Percentiles rank a stretch among this genome's conserved stretches.
Conservation (phyloP, 768 basidiomycete species). For the Tulasnella sp. region DNA sequence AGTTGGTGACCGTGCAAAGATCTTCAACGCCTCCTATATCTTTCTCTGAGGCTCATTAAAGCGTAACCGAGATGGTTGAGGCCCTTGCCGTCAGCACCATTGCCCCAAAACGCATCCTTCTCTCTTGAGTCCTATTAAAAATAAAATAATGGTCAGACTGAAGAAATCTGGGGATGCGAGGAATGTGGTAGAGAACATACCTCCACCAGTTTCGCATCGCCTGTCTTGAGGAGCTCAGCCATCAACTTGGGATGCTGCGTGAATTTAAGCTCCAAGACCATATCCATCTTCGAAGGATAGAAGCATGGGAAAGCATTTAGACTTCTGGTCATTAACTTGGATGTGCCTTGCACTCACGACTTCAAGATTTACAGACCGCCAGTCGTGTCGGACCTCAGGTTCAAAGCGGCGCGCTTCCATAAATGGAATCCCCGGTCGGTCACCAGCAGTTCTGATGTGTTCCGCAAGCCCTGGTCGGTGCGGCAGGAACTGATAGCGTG, state of each 20-base stretch:
- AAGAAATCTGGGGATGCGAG: background rate
- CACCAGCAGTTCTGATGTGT: conserved; percentile 9
- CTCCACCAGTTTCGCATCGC: conserved; percentile 21
- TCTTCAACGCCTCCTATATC: background rate
- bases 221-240: conserved; percentile 16
- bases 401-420: conserved; percentile 15
- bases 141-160: background rate
- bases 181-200: background rate
- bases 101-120: conserved; percentile 64
- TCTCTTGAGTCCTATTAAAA: conserved; percentile 4
- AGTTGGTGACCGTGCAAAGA: background rate
- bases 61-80: conserved; percentile 62
- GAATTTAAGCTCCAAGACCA: conserved; percentile 23
- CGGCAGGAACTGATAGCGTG: conserved; percentile 13
- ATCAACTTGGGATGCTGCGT: conserved; percentile 5
- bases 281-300: conserved; percentile 18
- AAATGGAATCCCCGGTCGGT: background rate
- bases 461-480: conserved; percentile 20
- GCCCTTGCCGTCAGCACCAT: conserved; percentile 57
- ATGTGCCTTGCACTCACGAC: background rate
- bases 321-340: background rate
- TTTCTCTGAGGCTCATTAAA: conserved; percentile 51
- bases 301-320: background rate
- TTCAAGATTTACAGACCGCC: conserved; percentile 8
- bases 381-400: conserved; percentile 16